These are phyloP conservation scores for Aspergillus cavernicola DNA, from an alignment of 495 filamentous ascomycete species.

Conservation along the genomic window DNA sequence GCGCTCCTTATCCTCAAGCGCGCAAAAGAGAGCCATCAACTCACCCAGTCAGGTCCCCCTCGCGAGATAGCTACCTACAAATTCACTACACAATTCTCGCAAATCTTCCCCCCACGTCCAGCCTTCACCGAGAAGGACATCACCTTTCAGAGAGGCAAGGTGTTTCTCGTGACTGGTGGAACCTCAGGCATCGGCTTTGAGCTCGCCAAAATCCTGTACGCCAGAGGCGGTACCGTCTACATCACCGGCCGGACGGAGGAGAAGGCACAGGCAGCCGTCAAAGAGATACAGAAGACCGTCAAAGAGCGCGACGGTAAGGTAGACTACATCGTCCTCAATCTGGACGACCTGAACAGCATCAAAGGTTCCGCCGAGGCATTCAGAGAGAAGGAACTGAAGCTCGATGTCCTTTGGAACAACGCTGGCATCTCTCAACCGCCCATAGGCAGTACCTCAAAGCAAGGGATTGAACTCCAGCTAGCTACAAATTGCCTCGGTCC, in stretches of 20 bases:
- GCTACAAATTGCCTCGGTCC: constrained; percentile 39
- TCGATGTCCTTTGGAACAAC: constrained; percentile 56
- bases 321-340: constrained; percentile 40
- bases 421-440: constrained; percentile 44
- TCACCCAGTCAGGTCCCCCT: neutral
- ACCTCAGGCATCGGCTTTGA: constrained; percentile 41
- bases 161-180: constrained; percentile 41
- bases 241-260: constrained; percentile 40
- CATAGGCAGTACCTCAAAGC: constrained; percentile 22
- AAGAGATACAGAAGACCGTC: constrained; percentile 22
- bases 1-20: neutral
- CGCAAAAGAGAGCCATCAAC: neutral
- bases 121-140: constrained; percentile 29
- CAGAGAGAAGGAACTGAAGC: constrained; percentile 30
- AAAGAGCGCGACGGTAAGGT: constrained; percentile 26
- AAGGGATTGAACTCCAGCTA: constrained; percentile 38
- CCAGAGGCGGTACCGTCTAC: constrained; percentile 37
- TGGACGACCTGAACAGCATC: constrained; percentile 49
- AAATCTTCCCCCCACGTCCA: constrained; percentile 30
- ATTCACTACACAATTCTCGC: constrained; percentile 16
- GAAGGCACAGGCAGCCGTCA: constrained; percentile 34
- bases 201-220: constrained; percentile 40
- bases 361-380: constrained; percentile 42
- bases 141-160: constrained; percentile 30
- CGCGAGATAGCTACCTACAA: constrained; percentile 1